Evolutionary conservation across 2,329 filamentous ascomycete species (phyloP).

Genomic region (Metarhizium album): DNA sequence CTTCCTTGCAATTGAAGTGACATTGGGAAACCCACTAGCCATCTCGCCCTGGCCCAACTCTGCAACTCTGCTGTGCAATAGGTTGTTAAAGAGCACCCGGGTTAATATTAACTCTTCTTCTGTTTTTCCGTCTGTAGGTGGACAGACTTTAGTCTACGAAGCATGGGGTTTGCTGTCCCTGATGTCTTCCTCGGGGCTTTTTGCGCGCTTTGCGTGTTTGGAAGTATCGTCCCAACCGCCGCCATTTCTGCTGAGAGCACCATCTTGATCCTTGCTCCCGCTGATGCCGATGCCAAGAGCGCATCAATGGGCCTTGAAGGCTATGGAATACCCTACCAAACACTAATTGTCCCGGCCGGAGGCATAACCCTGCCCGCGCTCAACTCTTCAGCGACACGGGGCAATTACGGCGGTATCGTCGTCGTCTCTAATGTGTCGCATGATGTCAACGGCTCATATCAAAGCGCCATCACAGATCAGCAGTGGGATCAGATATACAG

Average conservation of each 20-base stretch:
- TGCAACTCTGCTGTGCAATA: too few relatives aligned
- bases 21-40: too few relatives aligned
- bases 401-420: constrained; percentile 51
- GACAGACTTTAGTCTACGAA: too few relatives aligned
- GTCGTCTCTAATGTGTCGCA: constrained; percentile 43
- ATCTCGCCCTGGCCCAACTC: too few relatives aligned
- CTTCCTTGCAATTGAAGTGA: too few relatives aligned
- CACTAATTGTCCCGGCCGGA: constrained; percentile 40
- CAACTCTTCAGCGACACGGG: constrained; percentile 33
- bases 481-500: constrained; percentile 46
- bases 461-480: constrained; percentile 41
- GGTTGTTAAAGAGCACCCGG: too few relatives aligned
- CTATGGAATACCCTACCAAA: constrained; percentile 50
- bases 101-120: too few relatives aligned
- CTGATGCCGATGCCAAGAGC: constrained; percentile 34
- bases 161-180: not conserved
- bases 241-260: constrained; percentile 28
- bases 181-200: not conserved
- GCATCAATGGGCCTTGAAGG: constrained; percentile 44
- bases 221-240: constrained; percentile 1
- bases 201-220: not conserved
- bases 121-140: too few relatives aligned
- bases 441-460: constrained; percentile 35
- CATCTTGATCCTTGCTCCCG: constrained; percentile 45
- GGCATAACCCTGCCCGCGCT: constrained; percentile 41